Evolutionary conservation across 768 basidiomycete genomes (phyloP).

Genomic region (Trametes punicea): DNA sequence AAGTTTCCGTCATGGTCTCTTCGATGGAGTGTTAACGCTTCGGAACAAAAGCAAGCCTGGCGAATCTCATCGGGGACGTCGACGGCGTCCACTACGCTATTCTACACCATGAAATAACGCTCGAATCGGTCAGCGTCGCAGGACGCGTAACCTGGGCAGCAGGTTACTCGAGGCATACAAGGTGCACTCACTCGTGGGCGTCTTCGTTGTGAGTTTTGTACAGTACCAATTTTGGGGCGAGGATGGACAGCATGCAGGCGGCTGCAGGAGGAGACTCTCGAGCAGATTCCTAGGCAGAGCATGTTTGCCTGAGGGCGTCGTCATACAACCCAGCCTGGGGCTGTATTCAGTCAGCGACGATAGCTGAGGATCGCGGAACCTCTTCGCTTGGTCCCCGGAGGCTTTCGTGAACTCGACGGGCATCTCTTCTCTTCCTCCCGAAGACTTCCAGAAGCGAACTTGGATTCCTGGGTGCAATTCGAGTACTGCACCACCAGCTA

Average conservation of each 20-base stretch:
- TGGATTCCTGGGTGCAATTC: background rate
- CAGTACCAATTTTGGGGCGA: slow-evolving; percentile 18
- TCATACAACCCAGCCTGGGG: slow-evolving; percentile 1
- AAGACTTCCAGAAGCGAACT: slow-evolving; percentile 1
- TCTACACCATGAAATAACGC: slow-evolving; percentile 1
- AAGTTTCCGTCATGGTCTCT: slow-evolving; percentile 4
- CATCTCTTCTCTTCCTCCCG: slow-evolving; percentile 2
- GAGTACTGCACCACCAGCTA: slow-evolving; percentile 11
- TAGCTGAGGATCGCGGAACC: slow-evolving; percentile 13
- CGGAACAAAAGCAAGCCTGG: slow-evolving; percentile 11
- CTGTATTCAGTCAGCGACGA: slow-evolving; percentile 4
- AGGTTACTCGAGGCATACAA: slow-evolving; percentile 15
- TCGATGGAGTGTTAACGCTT: slow-evolving; percentile 10
- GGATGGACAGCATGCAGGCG: slow-evolving; percentile 12
- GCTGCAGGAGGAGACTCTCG: slow-evolving; percentile 16
- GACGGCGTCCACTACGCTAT: slow-evolving; percentile 3
- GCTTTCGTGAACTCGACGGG: slow-evolving; percentile 12
- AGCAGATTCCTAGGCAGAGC: slow-evolving; percentile 14
- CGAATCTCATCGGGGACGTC: slow-evolving; percentile 11
- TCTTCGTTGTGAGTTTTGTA: slow-evolving; percentile 19
- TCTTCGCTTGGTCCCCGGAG: slow-evolving; percentile 18
- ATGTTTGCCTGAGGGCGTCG: slow-evolving; percentile 14
- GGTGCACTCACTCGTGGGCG: slow-evolving; percentile 19
- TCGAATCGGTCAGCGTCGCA: slow-evolving; percentile 14
- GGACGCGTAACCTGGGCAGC: slow-evolving; percentile 18